phyloP scores from a whole-genome alignment of 768 basidiomycete genomes.

The Tulasnella sp. region DNA sequence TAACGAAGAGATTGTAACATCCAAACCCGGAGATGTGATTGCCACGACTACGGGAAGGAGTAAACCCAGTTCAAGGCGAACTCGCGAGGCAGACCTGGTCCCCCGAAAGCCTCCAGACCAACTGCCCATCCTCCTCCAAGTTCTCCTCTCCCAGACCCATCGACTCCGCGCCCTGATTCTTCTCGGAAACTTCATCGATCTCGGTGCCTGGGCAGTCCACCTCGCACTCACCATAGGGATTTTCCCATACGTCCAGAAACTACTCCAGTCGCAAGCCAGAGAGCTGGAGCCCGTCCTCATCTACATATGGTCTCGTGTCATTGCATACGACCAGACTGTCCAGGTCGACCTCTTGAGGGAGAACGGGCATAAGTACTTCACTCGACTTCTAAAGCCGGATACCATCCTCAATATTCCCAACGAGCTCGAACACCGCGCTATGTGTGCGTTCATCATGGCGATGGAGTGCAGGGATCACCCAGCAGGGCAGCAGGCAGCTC shows the following conservation, averaged over 20 bases:
- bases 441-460: slow-evolving; percentile 95
- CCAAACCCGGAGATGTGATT: slow-evolving; percentile 2
- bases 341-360: slow-evolving; percentile 83
- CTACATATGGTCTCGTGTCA: slow-evolving; percentile 97
- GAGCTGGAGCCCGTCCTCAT: slow-evolving; percentile 96
- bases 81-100: slow-evolving; percentile 27
- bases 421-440: slow-evolving; percentile 89
- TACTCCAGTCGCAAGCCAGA: slow-evolving; percentile 87
- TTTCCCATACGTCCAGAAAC: slow-evolving; percentile 95
- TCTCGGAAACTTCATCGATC: slow-evolving; percentile 93
- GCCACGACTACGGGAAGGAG: not conserved
- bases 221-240: slow-evolving; percentile 94
- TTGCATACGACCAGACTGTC: slow-evolving; percentile 91
- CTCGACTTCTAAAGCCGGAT: slow-evolving; percentile 26
- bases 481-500: slow-evolving; percentile 81
- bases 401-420: slow-evolving; percentile 57
- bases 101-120: slow-evolving; percentile 93
- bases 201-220: slow-evolving; percentile 98
- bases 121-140: slow-evolving; percentile 94
- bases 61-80: not conserved
- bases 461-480: slow-evolving; percentile 83
- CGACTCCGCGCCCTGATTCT: slow-evolving; percentile 91
- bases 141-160: slow-evolving; percentile 92
- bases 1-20: not conserved
- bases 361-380: slow-evolving; percentile 54